Base-by-base conservation (phyloP, 108 stramenopile species). In the Cyclotella cryptica region DNA sequence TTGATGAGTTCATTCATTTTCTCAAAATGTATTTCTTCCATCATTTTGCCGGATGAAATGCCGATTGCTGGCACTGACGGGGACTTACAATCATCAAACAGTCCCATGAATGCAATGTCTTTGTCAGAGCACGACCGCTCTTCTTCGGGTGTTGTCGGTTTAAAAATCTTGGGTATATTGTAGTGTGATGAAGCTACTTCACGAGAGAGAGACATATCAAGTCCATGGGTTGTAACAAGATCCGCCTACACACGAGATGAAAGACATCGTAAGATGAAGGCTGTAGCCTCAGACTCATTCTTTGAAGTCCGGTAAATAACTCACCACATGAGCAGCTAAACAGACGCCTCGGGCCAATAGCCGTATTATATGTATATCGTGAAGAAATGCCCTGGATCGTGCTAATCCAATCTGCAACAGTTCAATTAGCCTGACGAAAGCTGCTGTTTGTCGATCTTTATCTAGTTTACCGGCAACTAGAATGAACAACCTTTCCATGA, bases 61-160 rank as follows among this genome's bases (percentile, higher is more conserved):
- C 14, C 45, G 40, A 63, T 57, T 1, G 84, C 71, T 12, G 93
- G 87, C 18, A 89, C 47, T 29, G 71, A 27, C 14, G 89, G 67
- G 39, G 83, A 80, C 59, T 89, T 81, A 89, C 89, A 91, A 62
- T 87, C 83, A 18, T 57, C 65, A 71, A 89, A 90, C 22, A 95
- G 54, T 9, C 91, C 81, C 84, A 88, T 85, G 63, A 85, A 95
- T 43, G 55, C 67, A 11, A 72, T 66, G 28, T 86, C 78, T 57
- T 73, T 59, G 17, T 64, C 21, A 63, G 79, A 83, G 73, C 86
- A 86, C 30, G 44, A n/a, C 11, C 19, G 51, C 28, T 63, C 71
- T 57, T 22, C 40, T 15, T 62, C 29, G 24, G 22, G 60, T 51
- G 42, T 52, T 49, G 24, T 9, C 41, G 69, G 22, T 17, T 28